phyloP scores from a whole-genome alignment of 2,329 filamentous ascomycete genomes.

The Xylariales sp. region DNA sequence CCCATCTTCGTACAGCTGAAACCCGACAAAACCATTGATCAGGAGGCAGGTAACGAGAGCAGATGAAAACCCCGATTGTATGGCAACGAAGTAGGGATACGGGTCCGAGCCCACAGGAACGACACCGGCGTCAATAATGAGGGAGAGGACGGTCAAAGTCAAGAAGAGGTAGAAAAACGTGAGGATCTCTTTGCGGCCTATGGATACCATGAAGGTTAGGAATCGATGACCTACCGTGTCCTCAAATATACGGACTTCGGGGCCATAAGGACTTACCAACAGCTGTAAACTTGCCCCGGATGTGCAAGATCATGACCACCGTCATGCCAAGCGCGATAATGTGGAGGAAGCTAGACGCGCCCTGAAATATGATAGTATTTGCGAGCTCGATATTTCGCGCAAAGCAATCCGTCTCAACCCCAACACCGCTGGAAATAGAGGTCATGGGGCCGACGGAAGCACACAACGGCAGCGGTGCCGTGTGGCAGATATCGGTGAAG shows the following conservation, averaged over 20 bases:
- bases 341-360: conserved; percentile 89
- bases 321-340: conserved; percentile 93
- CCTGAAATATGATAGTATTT: conserved; percentile 98
- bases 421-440: conserved; percentile 73
- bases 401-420: conserved; percentile 92
- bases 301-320: conserved; percentile 96
- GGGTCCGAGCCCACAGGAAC: conserved; percentile 82
- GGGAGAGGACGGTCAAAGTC: conserved; percentile 86
- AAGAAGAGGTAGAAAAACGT: conserved; percentile 98
- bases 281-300: conserved; percentile 97
- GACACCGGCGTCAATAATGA: conserved; percentile 92
- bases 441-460: conserved; percentile 82
- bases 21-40: conserved; percentile 98
- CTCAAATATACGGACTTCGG: background rate
- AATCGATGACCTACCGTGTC: background rate
- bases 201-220: conserved; percentile 33
- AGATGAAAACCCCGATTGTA: conserved; percentile 85
- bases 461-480: conserved; percentile 87
- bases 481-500: conserved; percentile 87
- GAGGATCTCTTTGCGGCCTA: conserved; percentile 75
- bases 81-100: conserved; percentile 91
- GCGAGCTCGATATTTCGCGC: conserved; percentile 94
- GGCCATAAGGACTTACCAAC: conserved; percentile 73
- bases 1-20: conserved; percentile 97
- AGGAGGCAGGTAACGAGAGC: conserved; percentile 89